Percentiles rank a stretch among this genome's conserved stretches.
Conservation (phyloP, 768 basidiomycete genomes). For the Arthromyces matolae region DNA sequence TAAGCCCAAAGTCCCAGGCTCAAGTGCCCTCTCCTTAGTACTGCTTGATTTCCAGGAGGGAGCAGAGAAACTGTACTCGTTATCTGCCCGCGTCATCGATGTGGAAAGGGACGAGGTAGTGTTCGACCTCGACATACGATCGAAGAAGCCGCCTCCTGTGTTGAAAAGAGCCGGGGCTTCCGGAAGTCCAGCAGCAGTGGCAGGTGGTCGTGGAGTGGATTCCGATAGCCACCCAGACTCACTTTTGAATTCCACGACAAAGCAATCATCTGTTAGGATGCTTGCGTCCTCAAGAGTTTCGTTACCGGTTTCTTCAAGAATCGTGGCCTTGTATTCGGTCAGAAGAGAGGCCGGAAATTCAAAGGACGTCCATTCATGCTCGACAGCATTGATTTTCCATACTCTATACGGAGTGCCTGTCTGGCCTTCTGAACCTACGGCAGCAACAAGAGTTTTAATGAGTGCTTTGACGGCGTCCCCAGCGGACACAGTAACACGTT, state of each 20-base stretch:
- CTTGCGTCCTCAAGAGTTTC: slow-evolving; percentile 56
- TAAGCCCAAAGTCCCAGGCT: slow-evolving; percentile 81
- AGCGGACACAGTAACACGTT: slow-evolving; percentile 45
- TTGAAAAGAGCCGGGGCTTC: slow-evolving; percentile 46
- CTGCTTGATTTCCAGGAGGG: slow-evolving; percentile 27
- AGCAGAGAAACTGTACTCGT: slow-evolving; percentile 20
- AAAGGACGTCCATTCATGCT: slow-evolving; percentile 32
- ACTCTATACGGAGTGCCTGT: slow-evolving; percentile 46
- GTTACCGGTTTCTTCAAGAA: slow-evolving; percentile 39
- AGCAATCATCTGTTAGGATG: slow-evolving; percentile 59
- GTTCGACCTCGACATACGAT: slow-evolving; percentile 22
- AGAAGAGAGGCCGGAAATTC: slow-evolving; percentile 34
- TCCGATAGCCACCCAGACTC: slow-evolving; percentile 59
- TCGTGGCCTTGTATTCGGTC: slow-evolving; percentile 28
- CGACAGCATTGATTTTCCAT: slow-evolving; percentile 52
- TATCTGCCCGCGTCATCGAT: slow-evolving; percentile 20
- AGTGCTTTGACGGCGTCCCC: slow-evolving; percentile 46
- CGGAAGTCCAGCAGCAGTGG: slow-evolving; percentile 16
- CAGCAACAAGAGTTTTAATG: slow-evolving; percentile 36
- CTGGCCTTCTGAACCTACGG: slow-evolving; percentile 28
- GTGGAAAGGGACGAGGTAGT: slow-evolving; percentile 8
- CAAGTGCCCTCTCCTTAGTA: slow-evolving; percentile 36
- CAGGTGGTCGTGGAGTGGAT: slow-evolving; percentile 15
- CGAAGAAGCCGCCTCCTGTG: slow-evolving; percentile 54
- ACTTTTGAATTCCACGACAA: slow-evolving; percentile 73